Conservation (phyloP, 805 yeast genomes). For the Candida awuae region DNA sequence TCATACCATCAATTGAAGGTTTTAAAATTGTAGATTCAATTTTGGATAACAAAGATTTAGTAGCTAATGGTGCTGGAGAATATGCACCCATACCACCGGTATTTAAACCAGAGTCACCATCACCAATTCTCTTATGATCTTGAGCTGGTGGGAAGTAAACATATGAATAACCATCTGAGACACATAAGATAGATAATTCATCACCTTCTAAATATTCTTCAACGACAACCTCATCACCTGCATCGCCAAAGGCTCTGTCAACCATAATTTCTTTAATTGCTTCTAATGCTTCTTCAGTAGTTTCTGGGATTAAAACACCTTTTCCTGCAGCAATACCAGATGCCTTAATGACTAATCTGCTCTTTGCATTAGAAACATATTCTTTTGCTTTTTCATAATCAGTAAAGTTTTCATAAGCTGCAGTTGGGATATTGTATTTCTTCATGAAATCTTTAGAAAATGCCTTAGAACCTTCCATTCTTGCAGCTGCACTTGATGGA, state of each 20-base stretch:
- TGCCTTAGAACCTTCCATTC: slow-evolving; percentile 95
- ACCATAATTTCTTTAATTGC: slow-evolving; percentile 89
- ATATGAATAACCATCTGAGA: slow-evolving; percentile 89
- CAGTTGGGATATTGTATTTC: slow-evolving; percentile 89
- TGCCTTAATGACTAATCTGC: slow-evolving; percentile 87
- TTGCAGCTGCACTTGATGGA: slow-evolving; percentile 85
- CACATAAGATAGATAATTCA: slow-evolving; percentile 85
- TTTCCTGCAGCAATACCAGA: slow-evolving; percentile 98
- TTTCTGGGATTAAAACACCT: slow-evolving; percentile 89
- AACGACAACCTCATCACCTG: slow-evolving; percentile 91
- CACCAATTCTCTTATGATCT: slow-evolving; percentile 93
- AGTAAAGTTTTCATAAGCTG: slow-evolving; percentile 77
- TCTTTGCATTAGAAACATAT: slow-evolving; percentile 57
- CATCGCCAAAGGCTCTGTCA: slow-evolving; percentile 78
- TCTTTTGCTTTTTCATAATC: slow-evolving; percentile 65
- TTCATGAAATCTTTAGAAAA: slow-evolving; percentile 92
- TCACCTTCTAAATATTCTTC: slow-evolving; percentile 97
- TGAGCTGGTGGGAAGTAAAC: slow-evolving; percentile 94
- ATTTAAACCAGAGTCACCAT: slow-evolving; percentile 88
- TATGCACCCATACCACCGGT: slow-evolving; percentile 99
- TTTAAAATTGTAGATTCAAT: slow-evolving; percentile 71
- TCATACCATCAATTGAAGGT: slow-evolving; percentile 94
- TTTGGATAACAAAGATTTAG: slow-evolving; percentile 58
- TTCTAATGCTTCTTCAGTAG: slow-evolving; percentile 72
- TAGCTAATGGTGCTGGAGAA: slow-evolving; percentile 95